Evolutionary conservation across 306 rosid genomes (phyloP), one percentile per base, ranked within the genome.

Genomic region (Cucumis sativus): DNA sequence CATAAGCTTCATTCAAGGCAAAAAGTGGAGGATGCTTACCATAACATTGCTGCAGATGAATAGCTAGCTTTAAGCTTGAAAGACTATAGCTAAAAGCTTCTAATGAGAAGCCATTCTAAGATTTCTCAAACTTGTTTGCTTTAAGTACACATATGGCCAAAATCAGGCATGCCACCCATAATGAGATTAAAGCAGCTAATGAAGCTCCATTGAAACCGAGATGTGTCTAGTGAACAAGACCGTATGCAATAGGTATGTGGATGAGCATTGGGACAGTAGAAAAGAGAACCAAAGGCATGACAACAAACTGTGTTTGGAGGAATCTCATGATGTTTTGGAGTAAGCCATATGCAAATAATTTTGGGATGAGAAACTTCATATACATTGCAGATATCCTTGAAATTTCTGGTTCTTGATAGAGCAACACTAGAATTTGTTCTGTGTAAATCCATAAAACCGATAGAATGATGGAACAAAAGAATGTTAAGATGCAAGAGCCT

Each of bases 1-100:
- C 4, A 56, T 56, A 56, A 21, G 63, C 10, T 58, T 6, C 63
- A 58, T 20, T 58, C 14, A 58, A 21, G 63, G 30, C 30, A 57
- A 20, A 57, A 10, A 25, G 66, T 25, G 13, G 39, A 33, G 69
- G 69, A 37, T 18, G 77, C 91, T 87, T 85, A 91, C 96, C 98
- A 89, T 21, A 89, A 82, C 97, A 91, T 91, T 74, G 88, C 89
- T 1, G 90, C 92, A 15, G 96, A 93, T 28, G 93, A 30, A 93
- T 59, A 74, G 96, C 88, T 18, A 93, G 86, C 86, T 85, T 93
- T 72, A 93, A 78, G 82, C 79, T 81, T n/a, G 82, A 64, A 18
- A 88, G 13, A 43, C 90, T 49, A 8, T 83, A 86, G 80, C 59
- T 7, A 63, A 89, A 84, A 6, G 92, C 85, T 12, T 87, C 82